These are phyloP conservation scores for Amaranthus tricolor DNA, from an alignment of 179 eudicot genomes.

Conservation along the genomic window DNA sequence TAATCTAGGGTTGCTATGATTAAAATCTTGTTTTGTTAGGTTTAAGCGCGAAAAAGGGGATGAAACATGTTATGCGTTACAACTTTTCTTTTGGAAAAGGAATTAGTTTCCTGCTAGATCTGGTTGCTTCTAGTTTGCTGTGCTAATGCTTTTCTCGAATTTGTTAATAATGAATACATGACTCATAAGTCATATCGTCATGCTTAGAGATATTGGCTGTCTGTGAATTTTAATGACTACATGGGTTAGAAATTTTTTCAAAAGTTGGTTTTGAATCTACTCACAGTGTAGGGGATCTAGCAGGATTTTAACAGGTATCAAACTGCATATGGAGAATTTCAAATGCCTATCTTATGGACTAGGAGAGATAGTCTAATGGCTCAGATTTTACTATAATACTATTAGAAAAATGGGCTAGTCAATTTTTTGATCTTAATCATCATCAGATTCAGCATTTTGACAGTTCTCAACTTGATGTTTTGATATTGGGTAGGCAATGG, in stretches of 20 bases:
- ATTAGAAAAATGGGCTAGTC: too few species aligned
- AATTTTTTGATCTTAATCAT: not conserved
- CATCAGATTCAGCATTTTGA: not conserved
- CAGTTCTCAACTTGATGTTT: conserved; percentile 3
- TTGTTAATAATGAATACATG: not conserved
- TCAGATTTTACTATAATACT: not conserved
- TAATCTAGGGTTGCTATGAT: too few species aligned
- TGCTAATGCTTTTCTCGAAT: not conserved
- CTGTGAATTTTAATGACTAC: not conserved
- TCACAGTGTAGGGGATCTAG: not conserved
- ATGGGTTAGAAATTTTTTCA: not conserved
- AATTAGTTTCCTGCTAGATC: not conserved
- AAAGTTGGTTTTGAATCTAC: not conserved
- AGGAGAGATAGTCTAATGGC: not conserved
- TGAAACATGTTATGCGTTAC: not conserved
- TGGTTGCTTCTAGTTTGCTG: not conserved
- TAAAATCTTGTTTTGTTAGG: not conserved
- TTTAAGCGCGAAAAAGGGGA: not conserved
- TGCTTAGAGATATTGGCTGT: not conserved
- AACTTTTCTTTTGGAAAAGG: not conserved
- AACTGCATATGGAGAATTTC: not conserved
- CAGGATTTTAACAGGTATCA: not conserved
- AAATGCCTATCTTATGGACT: not conserved
- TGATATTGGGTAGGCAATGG: not conserved
- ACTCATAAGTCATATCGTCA: not conserved